Evolutionary conservation across 169 alveolate species (phyloP).

Genomic region (Eimeria falciformis): DNA sequence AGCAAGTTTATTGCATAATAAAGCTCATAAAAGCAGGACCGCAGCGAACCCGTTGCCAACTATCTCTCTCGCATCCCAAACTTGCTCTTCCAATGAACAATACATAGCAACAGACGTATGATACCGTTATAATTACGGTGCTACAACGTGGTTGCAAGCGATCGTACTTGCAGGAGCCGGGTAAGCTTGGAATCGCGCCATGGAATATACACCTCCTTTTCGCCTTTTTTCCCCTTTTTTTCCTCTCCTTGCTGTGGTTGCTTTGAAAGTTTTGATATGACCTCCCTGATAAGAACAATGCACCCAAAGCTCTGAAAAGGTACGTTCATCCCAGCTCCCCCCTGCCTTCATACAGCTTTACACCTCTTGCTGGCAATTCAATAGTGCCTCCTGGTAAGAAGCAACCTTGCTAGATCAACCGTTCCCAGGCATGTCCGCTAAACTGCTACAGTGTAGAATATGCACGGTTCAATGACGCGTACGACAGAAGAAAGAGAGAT

Average conservation of each 20-base stretch:
- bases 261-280: slow-evolving; percentile 84
- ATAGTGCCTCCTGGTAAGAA: neutral
- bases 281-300: slow-evolving; percentile 81
- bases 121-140: neutral
- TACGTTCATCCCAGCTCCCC: no score
- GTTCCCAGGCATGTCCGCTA: neutral
- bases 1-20: no score
- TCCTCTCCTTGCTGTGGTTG: slow-evolving; percentile 85
- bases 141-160: neutral
- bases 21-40: no score
- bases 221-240: slow-evolving; percentile 79
- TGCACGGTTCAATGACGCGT: neutral
- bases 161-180: slow-evolving; percentile 82
- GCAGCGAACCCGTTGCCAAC: no score
- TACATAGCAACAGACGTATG: neutral
- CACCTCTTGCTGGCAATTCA: neutral
- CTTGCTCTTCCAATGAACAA: no score
- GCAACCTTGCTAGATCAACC: neutral
- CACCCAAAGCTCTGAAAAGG: neutral
- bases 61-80: no score
- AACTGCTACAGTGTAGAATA: neutral
- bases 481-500: slow-evolving; percentile 80
- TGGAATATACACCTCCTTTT: slow-evolving; percentile 84
- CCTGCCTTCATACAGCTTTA: neutral
- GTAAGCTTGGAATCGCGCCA: slow-evolving; percentile 88